These are phyloP conservation scores for Curvularia verruculosa DNA, from an alignment of 2,329 filamentous ascomycete species.

Conservation along the genomic window DNA sequence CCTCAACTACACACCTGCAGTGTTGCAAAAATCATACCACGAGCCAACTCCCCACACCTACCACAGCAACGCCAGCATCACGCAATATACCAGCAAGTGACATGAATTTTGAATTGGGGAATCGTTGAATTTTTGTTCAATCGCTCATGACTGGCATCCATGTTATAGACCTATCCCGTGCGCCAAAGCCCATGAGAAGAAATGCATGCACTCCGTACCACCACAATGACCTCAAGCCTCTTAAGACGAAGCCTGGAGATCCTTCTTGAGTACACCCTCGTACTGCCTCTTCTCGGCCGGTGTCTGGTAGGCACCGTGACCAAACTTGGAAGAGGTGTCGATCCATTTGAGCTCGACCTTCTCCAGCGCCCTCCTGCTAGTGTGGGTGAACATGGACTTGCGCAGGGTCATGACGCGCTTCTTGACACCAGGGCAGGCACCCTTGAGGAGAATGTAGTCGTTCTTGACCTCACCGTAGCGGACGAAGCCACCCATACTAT, in stretches of 20 bases:
- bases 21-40: background rate
- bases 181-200: conserved; percentile 46
- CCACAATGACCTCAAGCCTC: conserved; percentile 32
- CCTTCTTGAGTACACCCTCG: conserved; percentile 99
- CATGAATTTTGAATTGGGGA: conserved; percentile 39
- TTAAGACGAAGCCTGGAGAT: conserved; percentile 67
- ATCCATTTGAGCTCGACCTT: conserved; percentile 99
- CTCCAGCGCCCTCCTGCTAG: conserved; percentile 92
- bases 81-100: background rate
- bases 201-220: conserved; percentile 38
- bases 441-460: conserved; percentile 98
- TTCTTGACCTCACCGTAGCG: conserved; percentile 99
- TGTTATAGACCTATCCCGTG: conserved; percentile 46
- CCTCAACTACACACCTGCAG: background rate
- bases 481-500: conserved; percentile 97
- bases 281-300: conserved; percentile 96
- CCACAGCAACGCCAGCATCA: background rate
- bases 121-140: conserved; percentile 48
- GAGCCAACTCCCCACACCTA: background rate
- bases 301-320: conserved; percentile 99
- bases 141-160: conserved; percentile 41
- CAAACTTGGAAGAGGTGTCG: conserved; percentile 99
- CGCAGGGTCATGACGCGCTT: conserved; percentile 99
- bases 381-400: conserved; percentile 98
- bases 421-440: conserved; percentile 96